Conservation (phyloP, 2,329 filamentous ascomycete species). For the Cordyceps javanica region DNA sequence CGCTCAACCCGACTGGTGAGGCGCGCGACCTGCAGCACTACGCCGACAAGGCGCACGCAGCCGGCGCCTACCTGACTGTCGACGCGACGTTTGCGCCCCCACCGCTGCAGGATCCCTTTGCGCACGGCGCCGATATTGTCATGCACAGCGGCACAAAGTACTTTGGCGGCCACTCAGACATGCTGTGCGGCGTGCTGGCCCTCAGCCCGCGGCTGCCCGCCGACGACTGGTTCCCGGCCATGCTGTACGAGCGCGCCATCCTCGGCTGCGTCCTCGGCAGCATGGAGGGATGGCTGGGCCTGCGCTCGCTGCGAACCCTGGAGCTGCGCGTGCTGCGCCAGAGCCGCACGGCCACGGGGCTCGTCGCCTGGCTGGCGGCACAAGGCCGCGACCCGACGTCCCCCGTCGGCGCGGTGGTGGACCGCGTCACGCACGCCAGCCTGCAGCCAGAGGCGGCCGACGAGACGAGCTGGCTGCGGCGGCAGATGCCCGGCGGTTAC, state of each 20-base stretch:
- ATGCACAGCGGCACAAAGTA: slow-evolving; percentile 97
- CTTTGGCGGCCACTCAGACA: slow-evolving; percentile 88
- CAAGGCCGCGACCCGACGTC: slow-evolving; percentile 35
- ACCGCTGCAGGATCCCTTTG: slow-evolving; percentile 79
- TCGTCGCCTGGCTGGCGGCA: slow-evolving; percentile 66
- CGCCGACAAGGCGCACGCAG: slow-evolving; percentile 62
- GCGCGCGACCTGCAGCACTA: slow-evolving; percentile 68
- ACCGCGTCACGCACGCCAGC: slow-evolving; percentile 67
- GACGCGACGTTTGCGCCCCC: slow-evolving; percentile 93
- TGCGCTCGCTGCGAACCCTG: slow-evolving; percentile 78
- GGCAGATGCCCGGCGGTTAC: slow-evolving; percentile 88
- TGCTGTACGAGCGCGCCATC: slow-evolving; percentile 65
- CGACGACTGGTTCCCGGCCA: slow-evolving; percentile 49
- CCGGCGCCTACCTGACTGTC: slow-evolving; percentile 72
- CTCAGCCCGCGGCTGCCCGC: slow-evolving; percentile 42
- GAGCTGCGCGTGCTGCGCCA: slow-evolving; percentile 77
- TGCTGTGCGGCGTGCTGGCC: slow-evolving; percentile 80
- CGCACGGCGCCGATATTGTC: slow-evolving; percentile 72
- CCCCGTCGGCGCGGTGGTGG: slow-evolving; percentile 48
- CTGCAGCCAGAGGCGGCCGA: slow-evolving; percentile 60
- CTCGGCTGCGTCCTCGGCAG: slow-evolving; percentile 83
- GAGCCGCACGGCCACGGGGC: slow-evolving; percentile 58
- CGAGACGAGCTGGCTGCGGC: slow-evolving; percentile 63
- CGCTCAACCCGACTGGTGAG: slow-evolving; percentile 82
- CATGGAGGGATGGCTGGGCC: slow-evolving; percentile 86